Evolutionary conservation across 1,284 basidiomycete genomes (phyloP), one percentile per base, ranked within the genome.

Genomic region (Kwoniella shivajii): DNA sequence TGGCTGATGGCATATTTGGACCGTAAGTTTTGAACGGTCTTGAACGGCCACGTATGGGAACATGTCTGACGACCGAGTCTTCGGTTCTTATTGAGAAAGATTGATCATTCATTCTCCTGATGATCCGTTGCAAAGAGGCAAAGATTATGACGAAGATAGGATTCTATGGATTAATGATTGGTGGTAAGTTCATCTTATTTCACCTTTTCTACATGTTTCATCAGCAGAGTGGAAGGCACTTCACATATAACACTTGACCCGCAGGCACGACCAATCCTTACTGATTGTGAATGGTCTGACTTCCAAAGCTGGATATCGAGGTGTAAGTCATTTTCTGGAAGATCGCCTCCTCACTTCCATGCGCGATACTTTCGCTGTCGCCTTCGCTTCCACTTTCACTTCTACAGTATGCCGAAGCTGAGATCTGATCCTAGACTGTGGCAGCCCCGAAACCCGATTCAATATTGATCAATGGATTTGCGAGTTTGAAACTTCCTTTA

Each of bases 401-500:
- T n/a, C n/a, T n/a, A n/a, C n/a, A n/a, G n/a, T n/a, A n/a, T n/a
- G n/a, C n/a, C n/a, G n/a, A n/a, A 49, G 11, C 3, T 14, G 31
- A 41, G 29, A 18, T 7, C 9, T 29, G 22, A 27, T 42, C 20
- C 29, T 18, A 67, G 65, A 49, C 14, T 22, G 29, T 42, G 3
- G 45, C 55, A 2, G 46, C 63, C 11, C 59, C 63, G 2, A 44
- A 60, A 44, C 67, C 65, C 1, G 64, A 72, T 47, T 24, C 63
- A 0, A 56, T 67, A 16, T 27, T 69, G 18, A 57, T 72, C 54
- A 72, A 72, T 44, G 70, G 70, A 26, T n/a, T 61, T 10, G 70
- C 64, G 27, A 34, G 62, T 59, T 27, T 11, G 3, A n/a, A 36
- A 36, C 18, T 9, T 16, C 20, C 16, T 4, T 3, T 11, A 48